Conservation (phyloP, 139 green algal species). For the Mesotaenium endlicherianum region DNA sequence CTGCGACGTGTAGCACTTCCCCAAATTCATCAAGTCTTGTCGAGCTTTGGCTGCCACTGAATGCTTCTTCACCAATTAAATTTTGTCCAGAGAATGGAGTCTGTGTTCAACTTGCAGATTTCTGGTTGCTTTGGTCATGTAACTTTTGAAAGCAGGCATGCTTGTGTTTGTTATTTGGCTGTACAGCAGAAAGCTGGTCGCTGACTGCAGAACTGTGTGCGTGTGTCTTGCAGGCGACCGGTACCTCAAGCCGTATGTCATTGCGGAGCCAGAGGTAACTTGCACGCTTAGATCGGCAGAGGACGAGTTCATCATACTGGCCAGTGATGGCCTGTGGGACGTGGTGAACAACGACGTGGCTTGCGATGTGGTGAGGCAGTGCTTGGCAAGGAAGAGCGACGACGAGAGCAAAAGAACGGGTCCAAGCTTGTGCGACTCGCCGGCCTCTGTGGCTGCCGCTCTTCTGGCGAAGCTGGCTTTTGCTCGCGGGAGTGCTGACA, state of each 20-base stretch:
- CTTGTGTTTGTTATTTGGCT: not conserved
- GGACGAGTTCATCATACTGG: constrained; percentile 78
- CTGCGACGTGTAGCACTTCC: not conserved
- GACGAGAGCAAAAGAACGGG: too few species aligned
- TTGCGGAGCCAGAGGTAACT: constrained; percentile 53
- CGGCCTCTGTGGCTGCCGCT: constrained; percentile 58
- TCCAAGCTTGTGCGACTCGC: not conserved
- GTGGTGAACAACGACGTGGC: constrained; percentile 34
- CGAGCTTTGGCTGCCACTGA: too few species aligned
- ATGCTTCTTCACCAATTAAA: too few species aligned
- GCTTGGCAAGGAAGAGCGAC: not conserved
- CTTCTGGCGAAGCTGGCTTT: constrained; percentile 70
- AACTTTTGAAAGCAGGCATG: not conserved
- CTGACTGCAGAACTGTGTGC: not conserved
- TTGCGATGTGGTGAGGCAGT: not conserved
- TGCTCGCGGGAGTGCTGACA: constrained; percentile 66
- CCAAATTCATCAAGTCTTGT: not conserved
- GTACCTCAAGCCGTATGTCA: constrained; percentile 81
- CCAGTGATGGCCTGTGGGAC: constrained; percentile 91
- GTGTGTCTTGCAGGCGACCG: constrained; percentile 68
- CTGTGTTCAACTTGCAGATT: not conserved
- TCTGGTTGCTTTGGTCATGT: not conserved
- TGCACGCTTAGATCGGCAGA: constrained; percentile 1
- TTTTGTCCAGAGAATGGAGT: not conserved
- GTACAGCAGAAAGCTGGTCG: not conserved